Conservation (phyloP, 108 stramenopile genomes). For the Cyclotella kingstonii region DNA sequence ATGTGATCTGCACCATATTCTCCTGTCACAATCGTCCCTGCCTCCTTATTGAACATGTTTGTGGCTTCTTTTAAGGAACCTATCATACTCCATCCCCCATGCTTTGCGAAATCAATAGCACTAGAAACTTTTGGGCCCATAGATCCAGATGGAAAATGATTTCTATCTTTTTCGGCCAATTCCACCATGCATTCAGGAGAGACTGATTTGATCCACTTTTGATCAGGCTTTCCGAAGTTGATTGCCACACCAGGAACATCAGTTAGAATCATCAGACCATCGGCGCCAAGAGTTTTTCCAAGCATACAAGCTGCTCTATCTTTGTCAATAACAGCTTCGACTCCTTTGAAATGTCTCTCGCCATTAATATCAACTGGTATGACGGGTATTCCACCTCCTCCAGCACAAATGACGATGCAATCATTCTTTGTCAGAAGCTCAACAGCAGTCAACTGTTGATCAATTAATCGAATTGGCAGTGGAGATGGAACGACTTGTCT, state of each 20-base stretch:
- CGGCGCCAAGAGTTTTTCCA: conserved; percentile 24
- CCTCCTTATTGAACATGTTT: conserved; percentile 21
- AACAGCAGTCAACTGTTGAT: conserved; percentile 30
- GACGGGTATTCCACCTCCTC: conserved; percentile 34
- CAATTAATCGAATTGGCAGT: conserved; percentile 16
- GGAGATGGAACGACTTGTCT: conserved; percentile 27
- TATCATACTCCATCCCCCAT: conserved; percentile 37
- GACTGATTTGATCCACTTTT: conserved; percentile 29
- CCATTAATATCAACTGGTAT: conserved; percentile 7
- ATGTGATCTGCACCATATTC: conserved; percentile 29
- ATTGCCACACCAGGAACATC: conserved; percentile 34
- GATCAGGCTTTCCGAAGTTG: conserved; percentile 22
- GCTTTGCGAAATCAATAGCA: conserved; percentile 38
- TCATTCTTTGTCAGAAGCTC: conserved; percentile 16
- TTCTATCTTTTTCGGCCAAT: conserved; percentile 1
- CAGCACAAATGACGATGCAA: conserved; percentile 38
- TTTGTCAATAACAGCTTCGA: conserved; percentile 48
- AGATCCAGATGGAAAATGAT: conserved; percentile 32
- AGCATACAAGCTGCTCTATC: conserved; percentile 44
- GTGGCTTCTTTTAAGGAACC: conserved; percentile 41
- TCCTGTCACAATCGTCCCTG: conserved; percentile 31
- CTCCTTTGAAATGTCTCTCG: conserved; percentile 11
- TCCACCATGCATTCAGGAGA: conserved; percentile 16
- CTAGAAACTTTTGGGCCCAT: conserved; percentile 47
- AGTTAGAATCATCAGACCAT: conserved; percentile 47